phyloP scores from a whole-genome alignment of 441 rosid genomes.

The Populus trichocarpa region DNA sequence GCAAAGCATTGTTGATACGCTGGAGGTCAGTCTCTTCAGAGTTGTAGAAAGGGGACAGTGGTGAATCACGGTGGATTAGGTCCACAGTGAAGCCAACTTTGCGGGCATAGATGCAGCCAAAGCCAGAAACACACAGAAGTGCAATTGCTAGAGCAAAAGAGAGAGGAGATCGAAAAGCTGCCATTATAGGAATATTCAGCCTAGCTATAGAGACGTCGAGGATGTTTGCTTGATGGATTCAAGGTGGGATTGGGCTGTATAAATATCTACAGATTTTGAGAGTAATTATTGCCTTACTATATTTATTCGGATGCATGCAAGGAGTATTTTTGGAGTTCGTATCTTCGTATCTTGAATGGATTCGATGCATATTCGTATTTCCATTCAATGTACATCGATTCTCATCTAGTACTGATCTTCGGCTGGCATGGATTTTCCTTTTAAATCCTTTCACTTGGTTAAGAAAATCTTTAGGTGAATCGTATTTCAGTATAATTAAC shows the following conservation, averaged over 20 bases:
- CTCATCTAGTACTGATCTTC: neutral
- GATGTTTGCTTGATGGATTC: neutral
- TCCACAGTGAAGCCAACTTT: constrained; percentile 27
- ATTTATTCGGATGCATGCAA: neutral
- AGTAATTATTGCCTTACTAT: neutral
- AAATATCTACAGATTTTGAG: neutral
- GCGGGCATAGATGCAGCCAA: neutral
- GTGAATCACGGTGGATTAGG: constrained; percentile 39
- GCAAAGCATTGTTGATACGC: constrained; percentile 16
- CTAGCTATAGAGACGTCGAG: neutral
- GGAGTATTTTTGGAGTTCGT: neutral
- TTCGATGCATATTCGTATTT: neutral
- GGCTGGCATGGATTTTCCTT: neutral
- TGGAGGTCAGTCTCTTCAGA: constrained; percentile 7
- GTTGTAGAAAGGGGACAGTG: constrained; percentile 29
- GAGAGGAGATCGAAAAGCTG: neutral
- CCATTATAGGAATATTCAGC: neutral
- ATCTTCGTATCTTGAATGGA: neutral
- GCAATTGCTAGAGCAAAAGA: neutral
- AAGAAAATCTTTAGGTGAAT: neutral
- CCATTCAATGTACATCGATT: neutral
- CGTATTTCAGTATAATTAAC: neutral
- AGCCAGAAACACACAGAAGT: neutral
- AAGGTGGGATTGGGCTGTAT: neutral
- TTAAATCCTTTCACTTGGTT: neutral